phyloP scores from a whole-genome alignment of 257 asterid species.

The Linaria vulgaris region DNA sequence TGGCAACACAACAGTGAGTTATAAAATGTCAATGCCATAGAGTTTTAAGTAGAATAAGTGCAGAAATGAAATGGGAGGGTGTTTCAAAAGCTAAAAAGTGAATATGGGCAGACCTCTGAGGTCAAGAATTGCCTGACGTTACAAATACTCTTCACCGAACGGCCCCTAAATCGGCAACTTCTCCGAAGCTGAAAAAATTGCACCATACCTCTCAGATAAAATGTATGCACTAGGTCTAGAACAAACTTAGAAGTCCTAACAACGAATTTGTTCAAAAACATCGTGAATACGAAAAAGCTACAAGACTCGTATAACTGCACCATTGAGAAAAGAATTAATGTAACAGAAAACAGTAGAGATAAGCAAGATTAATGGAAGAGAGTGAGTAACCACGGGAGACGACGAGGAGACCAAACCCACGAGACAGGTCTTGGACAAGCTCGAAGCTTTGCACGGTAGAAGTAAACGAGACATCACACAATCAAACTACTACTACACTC shows the following conservation, averaged over 20 bases:
- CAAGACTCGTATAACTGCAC: not conserved
- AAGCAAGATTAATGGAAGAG: slow-evolving; percentile 25
- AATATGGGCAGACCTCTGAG: slow-evolving; percentile 50
- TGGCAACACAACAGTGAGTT: slow-evolving; percentile 18
- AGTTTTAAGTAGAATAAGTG: slow-evolving; percentile 3
- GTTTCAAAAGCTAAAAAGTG: not conserved
- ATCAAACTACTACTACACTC: too few species aligned
- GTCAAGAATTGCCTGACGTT: slow-evolving; percentile 36
- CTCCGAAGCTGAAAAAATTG: slow-evolving; percentile 43
- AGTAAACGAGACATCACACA: slow-evolving; percentile 76
- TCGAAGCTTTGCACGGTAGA: slow-evolving; percentile 73
- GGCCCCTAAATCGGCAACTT: slow-evolving; percentile 31
- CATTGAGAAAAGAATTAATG: not conserved
- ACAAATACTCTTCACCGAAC: slow-evolving; percentile 40
- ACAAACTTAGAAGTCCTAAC: not conserved
- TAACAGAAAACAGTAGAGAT: not conserved
- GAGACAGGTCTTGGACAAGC: slow-evolving; percentile 78
- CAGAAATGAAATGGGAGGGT: not conserved
- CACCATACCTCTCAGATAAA: slow-evolving; percentile 1
- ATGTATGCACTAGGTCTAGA: not conserved
- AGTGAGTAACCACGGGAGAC: slow-evolving; percentile 66
- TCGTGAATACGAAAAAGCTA: not conserved
- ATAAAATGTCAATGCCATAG: slow-evolving; percentile 9
- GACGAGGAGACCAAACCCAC: slow-evolving; percentile 80
- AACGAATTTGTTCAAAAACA: not conserved